Evolutionary conservation across 768 basidiomycete genomes (phyloP).

Genomic region (Termitomyces heimii): DNA sequence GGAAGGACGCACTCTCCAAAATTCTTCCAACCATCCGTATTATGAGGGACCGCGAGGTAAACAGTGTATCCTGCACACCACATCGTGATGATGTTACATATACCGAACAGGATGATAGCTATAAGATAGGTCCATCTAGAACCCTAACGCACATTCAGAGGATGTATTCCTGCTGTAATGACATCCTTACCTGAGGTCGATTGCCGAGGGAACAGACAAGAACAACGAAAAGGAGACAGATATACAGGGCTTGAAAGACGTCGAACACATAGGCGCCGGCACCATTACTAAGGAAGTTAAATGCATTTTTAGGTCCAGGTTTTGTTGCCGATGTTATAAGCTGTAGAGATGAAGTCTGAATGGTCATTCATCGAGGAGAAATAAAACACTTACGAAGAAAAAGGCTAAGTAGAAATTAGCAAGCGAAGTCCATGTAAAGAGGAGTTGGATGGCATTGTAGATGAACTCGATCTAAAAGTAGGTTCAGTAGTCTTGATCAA

Average conservation of each 20-base stretch:
- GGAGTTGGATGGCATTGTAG: conserved; percentile 82
- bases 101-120: conserved; percentile 72
- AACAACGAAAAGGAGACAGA: conserved; percentile 77
- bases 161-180: not conserved
- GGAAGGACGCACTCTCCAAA: conserved; percentile 51
- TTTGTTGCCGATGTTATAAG: conserved; percentile 77
- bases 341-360: conserved; percentile 29
- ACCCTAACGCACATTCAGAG: conserved; percentile 36
- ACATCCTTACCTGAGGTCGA: conserved; percentile 53
- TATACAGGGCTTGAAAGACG: conserved; percentile 77
- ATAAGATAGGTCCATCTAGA: conserved; percentile 81
- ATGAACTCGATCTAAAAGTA: conserved; percentile 71
- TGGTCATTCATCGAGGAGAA: conserved; percentile 5
- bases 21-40: conserved; percentile 68
- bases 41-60: conserved; percentile 77
- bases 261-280: conserved; percentile 73
- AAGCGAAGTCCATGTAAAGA: conserved; percentile 92
- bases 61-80: conserved; percentile 93
- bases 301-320: conserved; percentile 52
- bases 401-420: conserved; percentile 94
- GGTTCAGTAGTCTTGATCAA: not conserved
- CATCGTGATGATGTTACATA: conserved; percentile 72
- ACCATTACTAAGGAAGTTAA: conserved; percentile 72
- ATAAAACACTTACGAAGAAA: conserved; percentile 67
- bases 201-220: conserved; percentile 89